Evolutionary conservation across 2,329 filamentous ascomycete genomes (phyloP).

Genomic region (Fusarium continuum): DNA sequence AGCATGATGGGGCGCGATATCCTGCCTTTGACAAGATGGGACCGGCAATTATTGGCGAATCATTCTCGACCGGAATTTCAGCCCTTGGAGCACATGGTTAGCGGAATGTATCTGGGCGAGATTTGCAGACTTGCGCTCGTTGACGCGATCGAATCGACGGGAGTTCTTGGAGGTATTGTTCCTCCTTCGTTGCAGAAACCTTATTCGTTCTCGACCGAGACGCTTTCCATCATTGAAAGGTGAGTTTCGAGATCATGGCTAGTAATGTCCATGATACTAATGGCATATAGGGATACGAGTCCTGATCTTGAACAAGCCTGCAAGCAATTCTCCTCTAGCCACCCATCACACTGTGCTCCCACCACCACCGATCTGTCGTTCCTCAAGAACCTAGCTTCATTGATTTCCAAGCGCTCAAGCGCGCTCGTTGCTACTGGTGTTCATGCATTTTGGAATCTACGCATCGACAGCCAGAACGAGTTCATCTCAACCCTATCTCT

Average conservation of each 20-base stretch:
- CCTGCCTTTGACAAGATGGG: slow-evolving; percentile 70
- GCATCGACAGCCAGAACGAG: slow-evolving; percentile 57
- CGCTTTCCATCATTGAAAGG: slow-evolving; percentile 66
- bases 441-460: slow-evolving; percentile 67
- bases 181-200: slow-evolving; percentile 61
- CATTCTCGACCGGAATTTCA: slow-evolving; percentile 69
- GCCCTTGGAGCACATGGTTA: slow-evolving; percentile 69
- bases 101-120: slow-evolving; percentile 74
- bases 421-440: slow-evolving; percentile 68
- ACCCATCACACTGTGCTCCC: slow-evolving; percentile 57
- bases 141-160: slow-evolving; percentile 65
- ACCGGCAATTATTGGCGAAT: slow-evolving; percentile 59
- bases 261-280: slow-evolving; percentile 30
- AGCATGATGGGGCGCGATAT: slow-evolving; percentile 71
- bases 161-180: slow-evolving; percentile 64
- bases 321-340: slow-evolving; percentile 58
- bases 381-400: slow-evolving; percentile 62
- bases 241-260: slow-evolving; percentile 48
- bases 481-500: slow-evolving; percentile 45
- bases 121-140: slow-evolving; percentile 66
- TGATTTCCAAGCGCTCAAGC: slow-evolving; percentile 66
- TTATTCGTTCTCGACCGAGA: slow-evolving; percentile 70
- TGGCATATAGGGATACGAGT: slow-evolving; percentile 54
- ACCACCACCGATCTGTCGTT: slow-evolving; percentile 59
- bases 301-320: slow-evolving; percentile 55